Conservation (phyloP, 139 green algal species). For the Micractinium sp. region DNA sequence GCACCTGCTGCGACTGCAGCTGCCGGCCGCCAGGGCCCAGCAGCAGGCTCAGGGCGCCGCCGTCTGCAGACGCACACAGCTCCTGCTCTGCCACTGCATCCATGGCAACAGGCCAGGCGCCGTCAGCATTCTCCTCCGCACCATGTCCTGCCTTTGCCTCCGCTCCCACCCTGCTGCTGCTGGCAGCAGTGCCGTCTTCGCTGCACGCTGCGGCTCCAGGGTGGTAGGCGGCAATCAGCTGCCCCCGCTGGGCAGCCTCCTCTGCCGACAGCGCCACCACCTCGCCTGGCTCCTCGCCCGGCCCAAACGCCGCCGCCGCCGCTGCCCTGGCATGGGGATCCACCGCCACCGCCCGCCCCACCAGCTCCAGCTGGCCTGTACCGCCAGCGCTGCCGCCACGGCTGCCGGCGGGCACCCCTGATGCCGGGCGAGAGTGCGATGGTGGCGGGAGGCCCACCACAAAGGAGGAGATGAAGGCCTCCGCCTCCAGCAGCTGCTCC, state of each 20-base stretch:
- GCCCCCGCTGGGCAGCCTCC: not conserved
- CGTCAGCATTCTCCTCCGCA: no score
- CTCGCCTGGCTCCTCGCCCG: not conserved
- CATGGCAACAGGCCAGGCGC: not conserved
- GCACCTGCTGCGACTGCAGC: not conserved
- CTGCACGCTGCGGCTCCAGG: not conserved
- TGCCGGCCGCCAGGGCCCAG: not conserved
- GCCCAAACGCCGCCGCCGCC: not conserved
- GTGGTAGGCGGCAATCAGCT: constrained; percentile 11
- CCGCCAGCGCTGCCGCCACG: not conserved
- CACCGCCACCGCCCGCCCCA: not conserved
- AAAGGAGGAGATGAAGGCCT: constrained; percentile 13
- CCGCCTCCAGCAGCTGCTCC: constrained; percentile 28
- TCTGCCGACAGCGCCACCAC: not conserved
- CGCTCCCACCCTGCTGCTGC: no score
- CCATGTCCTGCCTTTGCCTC: no score
- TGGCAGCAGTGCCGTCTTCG: not conserved
- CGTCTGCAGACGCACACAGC: constrained; percentile 2
- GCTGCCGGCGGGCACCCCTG: not conserved
- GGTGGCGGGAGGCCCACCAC: constrained; percentile 11
- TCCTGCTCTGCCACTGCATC: not conserved
- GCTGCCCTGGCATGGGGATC: not conserved
- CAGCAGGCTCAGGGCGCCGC: constrained; percentile 38
- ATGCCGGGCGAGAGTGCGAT: not conserved
- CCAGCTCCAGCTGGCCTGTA: constrained; percentile 4